Evolutionary conservation across 2,329 filamentous ascomycete species (phyloP).

Genomic region (Aspergillus costaricaensis): DNA sequence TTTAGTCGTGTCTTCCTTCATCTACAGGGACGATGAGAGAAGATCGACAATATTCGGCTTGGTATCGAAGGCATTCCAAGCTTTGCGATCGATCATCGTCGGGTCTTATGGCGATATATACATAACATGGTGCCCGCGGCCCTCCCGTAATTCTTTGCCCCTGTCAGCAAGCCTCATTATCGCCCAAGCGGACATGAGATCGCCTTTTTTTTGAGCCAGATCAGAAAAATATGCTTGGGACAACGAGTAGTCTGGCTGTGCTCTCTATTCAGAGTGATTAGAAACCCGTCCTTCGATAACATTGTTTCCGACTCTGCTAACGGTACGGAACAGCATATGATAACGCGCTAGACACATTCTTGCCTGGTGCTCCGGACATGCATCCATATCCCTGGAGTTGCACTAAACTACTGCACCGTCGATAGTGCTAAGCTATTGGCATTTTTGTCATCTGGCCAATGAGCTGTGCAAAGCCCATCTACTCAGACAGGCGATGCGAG

Average conservation of each 20-base stretch:
- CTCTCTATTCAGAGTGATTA: background rate
- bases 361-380: background rate
- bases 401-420: background rate
- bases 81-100: background rate
- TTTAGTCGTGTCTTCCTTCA: background rate
- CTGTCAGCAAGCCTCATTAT: background rate
- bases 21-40: background rate
- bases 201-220: background rate
- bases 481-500: background rate
- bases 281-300: background rate
- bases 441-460: background rate
- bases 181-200: background rate
- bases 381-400: conserved; percentile 1
- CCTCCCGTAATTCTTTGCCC: background rate
- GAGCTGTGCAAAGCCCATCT: background rate
- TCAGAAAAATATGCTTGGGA: background rate
- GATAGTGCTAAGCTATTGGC: background rate
- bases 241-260: too few relatives aligned
- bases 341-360: background rate
- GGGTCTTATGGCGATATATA: background rate
- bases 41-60: background rate
- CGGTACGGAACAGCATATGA: background rate
- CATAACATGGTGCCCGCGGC: background rate
- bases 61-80: background rate
- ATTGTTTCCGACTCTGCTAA: background rate